Base-by-base conservation (phyloP, 805 yeast genomes). In the Candida argentea region DNA sequence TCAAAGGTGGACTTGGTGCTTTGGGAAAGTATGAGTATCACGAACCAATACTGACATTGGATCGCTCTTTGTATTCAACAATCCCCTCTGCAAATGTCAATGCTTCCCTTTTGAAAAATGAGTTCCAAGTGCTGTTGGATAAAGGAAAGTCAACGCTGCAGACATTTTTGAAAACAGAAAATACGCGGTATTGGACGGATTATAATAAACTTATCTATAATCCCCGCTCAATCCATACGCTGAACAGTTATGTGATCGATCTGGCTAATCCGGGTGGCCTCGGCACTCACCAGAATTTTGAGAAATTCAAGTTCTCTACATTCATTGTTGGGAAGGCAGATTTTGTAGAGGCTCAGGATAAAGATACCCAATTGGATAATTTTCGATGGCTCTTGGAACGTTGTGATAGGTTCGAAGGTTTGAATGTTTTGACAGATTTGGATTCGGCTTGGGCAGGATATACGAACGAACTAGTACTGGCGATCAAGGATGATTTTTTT, bases 401-500 rank as follows among this genome's bases (percentile, higher is more conserved):
- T 34, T 76, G 91, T 46, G 96, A 91, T 48, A 50, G 60, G 16
- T 45, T 87, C 12, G 70, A 67, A 30, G 95, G 95, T 1, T 33
- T 91, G 6, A 81, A 80, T 39, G 27, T 83, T 1, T 43, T 76
- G 2, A 68, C 80, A 0, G 95, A 86, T 29, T 39, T 77, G 3
- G 94, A 83, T 44, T 64, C 73, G 14, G 81, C 79, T 0, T 89
- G 97, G 97, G 79, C 85, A 27, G 94, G 94, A 0, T 73, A 81
- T 40, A 51, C 82, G 4, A 48, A 55, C 22, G 61, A 63, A 25
- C 38, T 75, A 36, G 33, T 86, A 14, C 42, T 54, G n/a, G 67
- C 63, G 5, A 28, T 86, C 12, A 61, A 70, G 31, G 95, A 87
- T 46, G 93, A 83, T 41, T 77, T 69, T 40, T 57, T 76, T 40